phyloP scores from a whole-genome alignment of 1,139 yeast genomes.

The Blastobotrys indianensis region DNA sequence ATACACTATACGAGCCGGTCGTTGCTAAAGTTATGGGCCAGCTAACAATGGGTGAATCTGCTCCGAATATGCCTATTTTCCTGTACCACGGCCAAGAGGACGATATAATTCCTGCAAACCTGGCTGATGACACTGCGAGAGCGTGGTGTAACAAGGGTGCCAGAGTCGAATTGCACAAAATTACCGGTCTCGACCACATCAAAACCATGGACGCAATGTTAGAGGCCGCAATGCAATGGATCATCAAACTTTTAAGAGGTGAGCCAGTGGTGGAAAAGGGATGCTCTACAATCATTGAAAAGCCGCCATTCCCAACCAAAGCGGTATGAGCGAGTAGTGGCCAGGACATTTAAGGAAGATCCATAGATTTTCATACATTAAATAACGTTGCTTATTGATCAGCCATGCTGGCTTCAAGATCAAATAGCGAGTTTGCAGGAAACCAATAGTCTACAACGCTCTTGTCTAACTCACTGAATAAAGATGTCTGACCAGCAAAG shows the following conservation, averaged over 20 bases:
- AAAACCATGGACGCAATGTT: neutral
- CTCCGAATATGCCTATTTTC: constrained; percentile 24
- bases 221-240: constrained; percentile 10
- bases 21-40: constrained; percentile 12
- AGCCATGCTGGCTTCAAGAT: neutral
- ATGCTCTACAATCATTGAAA: constrained; percentile 4
- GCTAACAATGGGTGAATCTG: constrained; percentile 19
- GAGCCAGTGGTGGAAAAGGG: constrained; percentile 7
- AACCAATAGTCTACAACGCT: constrained; percentile 21
- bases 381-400: neutral
- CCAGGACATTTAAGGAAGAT: too few relatives aligned
- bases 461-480: constrained; percentile 25
- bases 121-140: constrained; percentile 19
- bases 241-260: constrained; percentile 10
- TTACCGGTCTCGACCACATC: constrained; percentile 19
- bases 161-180: constrained; percentile 22
- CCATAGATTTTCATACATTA: too few relatives aligned
- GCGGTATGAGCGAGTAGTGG: too few relatives aligned
- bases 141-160: constrained; percentile 27
- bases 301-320: neutral
- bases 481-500: constrained; percentile 23
- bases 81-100: constrained; percentile 28
- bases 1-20: constrained; percentile 11
- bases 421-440: constrained; percentile 8
- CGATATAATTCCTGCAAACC: constrained; percentile 20